Evolutionary conservation across 352 stramenopile species (phyloP).

Genomic region (Phytophthora kernoviae): DNA sequence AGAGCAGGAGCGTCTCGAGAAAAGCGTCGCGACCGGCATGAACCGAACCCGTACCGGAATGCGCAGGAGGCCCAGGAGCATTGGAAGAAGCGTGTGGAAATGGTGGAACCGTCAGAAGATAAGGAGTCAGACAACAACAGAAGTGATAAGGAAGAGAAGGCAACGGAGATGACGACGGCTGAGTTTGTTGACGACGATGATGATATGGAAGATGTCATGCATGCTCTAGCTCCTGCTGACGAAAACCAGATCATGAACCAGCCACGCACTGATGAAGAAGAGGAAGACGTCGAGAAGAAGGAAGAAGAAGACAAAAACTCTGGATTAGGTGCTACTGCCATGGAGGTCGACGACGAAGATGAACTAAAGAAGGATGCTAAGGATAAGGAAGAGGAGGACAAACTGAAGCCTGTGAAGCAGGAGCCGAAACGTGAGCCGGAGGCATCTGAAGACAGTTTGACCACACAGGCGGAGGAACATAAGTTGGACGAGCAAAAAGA

Average conservation of each 20-base stretch:
- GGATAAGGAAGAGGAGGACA: slow-evolving; percentile 33
- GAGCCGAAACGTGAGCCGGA: slow-evolving; percentile 27
- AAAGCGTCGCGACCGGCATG: slow-evolving; percentile 79
- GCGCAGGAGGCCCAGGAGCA: slow-evolving; percentile 96
- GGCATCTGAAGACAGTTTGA: slow-evolving; percentile 22
- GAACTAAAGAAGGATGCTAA: not conserved
- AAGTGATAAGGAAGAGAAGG: slow-evolving; percentile 39
- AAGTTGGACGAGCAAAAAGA: slow-evolving; percentile 26
- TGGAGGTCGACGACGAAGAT: slow-evolving; percentile 74
- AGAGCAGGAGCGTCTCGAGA: slow-evolving; percentile 60
- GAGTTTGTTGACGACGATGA: slow-evolving; percentile 75
- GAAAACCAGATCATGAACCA: slow-evolving; percentile 76
- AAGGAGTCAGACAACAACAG: slow-evolving; percentile 39
- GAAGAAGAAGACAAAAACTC: slow-evolving; percentile 49
- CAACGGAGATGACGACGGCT: slow-evolving; percentile 51
- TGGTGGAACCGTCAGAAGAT: slow-evolving; percentile 67
- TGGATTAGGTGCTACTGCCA: slow-evolving; percentile 52
- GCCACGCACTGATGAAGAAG: slow-evolving; percentile 48
- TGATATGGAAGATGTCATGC: slow-evolving; percentile 66
- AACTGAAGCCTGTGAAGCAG: slow-evolving; percentile 36
- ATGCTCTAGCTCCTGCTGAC: slow-evolving; percentile 66
- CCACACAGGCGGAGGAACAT: slow-evolving; percentile 27
- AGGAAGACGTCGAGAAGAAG: slow-evolving; percentile 47
- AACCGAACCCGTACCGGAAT: slow-evolving; percentile 96
- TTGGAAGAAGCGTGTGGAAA: slow-evolving; percentile 96